phyloP scores from a whole-genome alignment of 805 yeast genomes.

The Spathaspora arborariae region DNA sequence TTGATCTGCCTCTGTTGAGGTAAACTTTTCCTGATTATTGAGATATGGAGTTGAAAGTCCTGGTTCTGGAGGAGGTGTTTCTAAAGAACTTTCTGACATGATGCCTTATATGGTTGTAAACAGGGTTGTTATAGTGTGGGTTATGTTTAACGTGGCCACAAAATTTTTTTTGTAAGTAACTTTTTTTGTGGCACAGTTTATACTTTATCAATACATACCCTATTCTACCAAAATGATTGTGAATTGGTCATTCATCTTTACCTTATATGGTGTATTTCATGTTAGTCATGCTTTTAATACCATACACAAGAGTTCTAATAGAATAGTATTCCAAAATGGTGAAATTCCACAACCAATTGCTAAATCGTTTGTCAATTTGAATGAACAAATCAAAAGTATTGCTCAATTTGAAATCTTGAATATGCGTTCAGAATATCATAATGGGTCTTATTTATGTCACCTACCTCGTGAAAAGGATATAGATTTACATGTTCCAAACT shows the following conservation, averaged over 20 bases:
- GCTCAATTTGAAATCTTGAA: slow-evolving; percentile 16
- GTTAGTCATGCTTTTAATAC: neutral
- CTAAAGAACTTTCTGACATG: slow-evolving; percentile 6
- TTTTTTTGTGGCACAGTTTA: neutral
- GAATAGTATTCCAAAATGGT: slow-evolving; percentile 14
- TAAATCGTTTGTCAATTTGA: slow-evolving; percentile 8
- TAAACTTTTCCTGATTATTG: slow-evolving; percentile 10
- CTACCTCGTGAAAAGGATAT: slow-evolving; percentile 12
- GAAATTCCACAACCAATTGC: slow-evolving; percentile 16
- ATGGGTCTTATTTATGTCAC: slow-evolving; percentile 18
- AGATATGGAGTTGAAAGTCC: slow-evolving; percentile 35
- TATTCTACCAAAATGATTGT: neutral
- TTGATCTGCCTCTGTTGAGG: slow-evolving; percentile 7
- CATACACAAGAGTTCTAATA: slow-evolving; percentile 4
- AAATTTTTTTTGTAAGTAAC: neutral
- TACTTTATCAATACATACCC: neutral
- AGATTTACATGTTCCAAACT: neutral
- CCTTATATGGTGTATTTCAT: neutral
- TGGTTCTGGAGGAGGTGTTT: slow-evolving; percentile 7
- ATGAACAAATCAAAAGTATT: slow-evolving; percentile 4
- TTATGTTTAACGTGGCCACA: slow-evolving; percentile 1
- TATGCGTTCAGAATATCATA: slow-evolving; percentile 5
- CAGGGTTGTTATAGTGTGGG: too few relatives aligned
- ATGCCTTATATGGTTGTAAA: too few relatives aligned
- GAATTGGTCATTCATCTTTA: neutral